phyloP scores from a whole-genome alignment of 768 basidiomycete species.

The Suillus brevipes region DNA sequence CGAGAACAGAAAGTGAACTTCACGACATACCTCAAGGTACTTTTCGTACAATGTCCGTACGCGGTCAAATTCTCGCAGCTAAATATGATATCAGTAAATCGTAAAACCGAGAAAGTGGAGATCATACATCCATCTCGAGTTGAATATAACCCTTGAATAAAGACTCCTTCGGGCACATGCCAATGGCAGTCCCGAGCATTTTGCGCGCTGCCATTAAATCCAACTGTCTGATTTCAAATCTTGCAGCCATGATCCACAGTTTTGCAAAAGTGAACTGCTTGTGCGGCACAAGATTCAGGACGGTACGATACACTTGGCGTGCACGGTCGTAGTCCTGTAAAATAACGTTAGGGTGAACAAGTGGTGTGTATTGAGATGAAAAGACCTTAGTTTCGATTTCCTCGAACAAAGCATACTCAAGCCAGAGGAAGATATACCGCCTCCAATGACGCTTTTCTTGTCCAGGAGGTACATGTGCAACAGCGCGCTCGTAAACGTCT shows the following conservation, averaged over 20 bases:
- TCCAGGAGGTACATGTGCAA: conserved; percentile 93
- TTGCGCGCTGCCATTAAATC: conserved; percentile 85
- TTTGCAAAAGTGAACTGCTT: conserved; percentile 98
- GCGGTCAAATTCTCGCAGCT: conserved; percentile 94
- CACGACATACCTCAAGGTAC: conserved; percentile 75
- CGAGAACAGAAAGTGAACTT: not conserved
- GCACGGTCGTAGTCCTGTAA: conserved; percentile 78
- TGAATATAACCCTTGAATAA: conserved; percentile 97
- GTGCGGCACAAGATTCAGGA: conserved; percentile 86
- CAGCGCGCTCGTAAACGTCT: conserved; percentile 94
- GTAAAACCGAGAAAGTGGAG: not conserved
- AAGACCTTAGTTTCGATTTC: conserved; percentile 91
- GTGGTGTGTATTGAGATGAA: not conserved
- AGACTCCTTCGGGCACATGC: conserved; percentile 94
- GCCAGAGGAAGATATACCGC: conserved; percentile 88
- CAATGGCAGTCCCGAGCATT: conserved; percentile 85
- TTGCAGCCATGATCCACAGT: conserved; percentile 89
- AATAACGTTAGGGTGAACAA: conserved; percentile 2
- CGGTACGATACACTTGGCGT: conserved; percentile 91
- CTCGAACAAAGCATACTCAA: conserved; percentile 95
- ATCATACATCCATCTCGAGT: conserved; percentile 80
- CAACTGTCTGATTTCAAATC: conserved; percentile 85
- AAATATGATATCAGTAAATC: conserved; percentile 13
- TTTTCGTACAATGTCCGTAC: conserved; percentile 92
- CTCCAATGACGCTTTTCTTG: conserved; percentile 92